phyloP scores from a whole-genome alignment of 768 basidiomycete species.

The Tephrocybe sp. region DNA sequence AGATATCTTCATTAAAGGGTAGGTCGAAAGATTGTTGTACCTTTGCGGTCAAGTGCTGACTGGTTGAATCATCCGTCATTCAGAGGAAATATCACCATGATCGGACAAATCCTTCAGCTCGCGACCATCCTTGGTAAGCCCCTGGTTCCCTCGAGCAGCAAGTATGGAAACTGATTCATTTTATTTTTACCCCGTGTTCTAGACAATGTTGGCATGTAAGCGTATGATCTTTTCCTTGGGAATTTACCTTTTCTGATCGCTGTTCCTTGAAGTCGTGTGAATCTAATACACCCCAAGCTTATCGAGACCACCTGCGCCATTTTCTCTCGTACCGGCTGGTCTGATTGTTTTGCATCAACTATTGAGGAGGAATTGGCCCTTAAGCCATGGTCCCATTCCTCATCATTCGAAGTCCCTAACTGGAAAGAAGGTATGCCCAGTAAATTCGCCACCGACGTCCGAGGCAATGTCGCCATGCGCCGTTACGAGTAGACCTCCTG shows the following conservation, averaged over 20 bases:
- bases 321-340: slow-evolving; percentile 47
- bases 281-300: slow-evolving; percentile 39
- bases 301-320: slow-evolving; percentile 39
- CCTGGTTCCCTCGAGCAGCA: background rate
- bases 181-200: slow-evolving; percentile 5
- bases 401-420: slow-evolving; percentile 44
- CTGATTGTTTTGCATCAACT: slow-evolving; percentile 39
- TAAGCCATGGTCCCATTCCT: slow-evolving; percentile 53
- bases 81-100: slow-evolving; percentile 50
- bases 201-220: slow-evolving; percentile 49
- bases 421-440: slow-evolving; percentile 44
- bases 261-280: slow-evolving; percentile 34
- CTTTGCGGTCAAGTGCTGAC: too few relatives aligned
- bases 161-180: background rate
- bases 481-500: slow-evolving; percentile 29
- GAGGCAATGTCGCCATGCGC: slow-evolving; percentile 41
- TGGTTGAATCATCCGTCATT: too few relatives aligned
- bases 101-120: slow-evolving; percentile 50
- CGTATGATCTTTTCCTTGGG: background rate
- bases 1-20: slow-evolving; percentile 47
- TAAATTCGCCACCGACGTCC: slow-evolving; percentile 48
- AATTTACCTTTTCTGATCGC: slow-evolving; percentile 3
- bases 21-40: slow-evolving; percentile 1
- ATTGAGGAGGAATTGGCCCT: slow-evolving; percentile 44
- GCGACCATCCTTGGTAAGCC: slow-evolving; percentile 45